Evolutionary conservation across 768 basidiomycete genomes (phyloP).

Genomic region (Polyporus arcularius): DNA sequence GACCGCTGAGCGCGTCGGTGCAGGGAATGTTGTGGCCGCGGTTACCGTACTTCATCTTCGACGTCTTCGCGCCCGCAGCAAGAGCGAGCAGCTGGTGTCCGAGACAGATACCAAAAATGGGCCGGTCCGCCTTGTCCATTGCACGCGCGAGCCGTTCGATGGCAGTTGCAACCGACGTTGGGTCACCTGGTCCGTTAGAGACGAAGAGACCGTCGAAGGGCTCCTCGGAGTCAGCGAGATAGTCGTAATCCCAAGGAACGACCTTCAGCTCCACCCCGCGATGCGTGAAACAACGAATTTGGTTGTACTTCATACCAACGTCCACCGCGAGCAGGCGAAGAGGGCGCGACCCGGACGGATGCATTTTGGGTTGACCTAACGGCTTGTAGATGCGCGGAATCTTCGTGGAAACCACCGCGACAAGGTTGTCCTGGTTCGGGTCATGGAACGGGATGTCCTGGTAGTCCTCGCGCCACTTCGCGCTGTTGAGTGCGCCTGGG

Average conservation of each 20-base stretch:
- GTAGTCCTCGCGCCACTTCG: slow-evolving; percentile 83
- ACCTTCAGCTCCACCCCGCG: slow-evolving; percentile 96
- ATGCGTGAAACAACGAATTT: slow-evolving; percentile 92
- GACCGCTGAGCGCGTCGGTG: slow-evolving; percentile 87
- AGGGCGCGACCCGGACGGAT: slow-evolving; percentile 71
- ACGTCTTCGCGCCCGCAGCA: slow-evolving; percentile 90
- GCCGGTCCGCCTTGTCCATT: slow-evolving; percentile 72
- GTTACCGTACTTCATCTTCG: slow-evolving; percentile 99
- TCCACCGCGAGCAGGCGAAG: slow-evolving; percentile 90
- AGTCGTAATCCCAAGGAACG: slow-evolving; percentile 97
- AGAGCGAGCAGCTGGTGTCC: slow-evolving; percentile 97
- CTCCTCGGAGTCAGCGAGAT: slow-evolving; percentile 67
- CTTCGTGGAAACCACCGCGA: slow-evolving; percentile 81
- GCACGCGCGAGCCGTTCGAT: slow-evolving; percentile 65
- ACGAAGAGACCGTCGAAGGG: slow-evolving; percentile 94
- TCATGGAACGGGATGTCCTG: slow-evolving; percentile 81
- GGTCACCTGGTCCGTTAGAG: slow-evolving; percentile 98
- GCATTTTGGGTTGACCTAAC: slow-evolving; percentile 52
- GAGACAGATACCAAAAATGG: slow-evolving; percentile 98
- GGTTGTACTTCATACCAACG: slow-evolving; percentile 99
- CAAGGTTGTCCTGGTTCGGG: slow-evolving; percentile 88
- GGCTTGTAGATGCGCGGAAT: slow-evolving; percentile 71
- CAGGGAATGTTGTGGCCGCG: slow-evolving; percentile 99
- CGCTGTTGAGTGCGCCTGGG: slow-evolving; percentile 38
- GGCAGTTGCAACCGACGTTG: slow-evolving; percentile 77